Evolutionary conservation across 2,329 filamentous ascomycete genomes (phyloP), one percentile per base, ranked within the genome.

Genomic region (Davidsoniella eucalypti): DNA sequence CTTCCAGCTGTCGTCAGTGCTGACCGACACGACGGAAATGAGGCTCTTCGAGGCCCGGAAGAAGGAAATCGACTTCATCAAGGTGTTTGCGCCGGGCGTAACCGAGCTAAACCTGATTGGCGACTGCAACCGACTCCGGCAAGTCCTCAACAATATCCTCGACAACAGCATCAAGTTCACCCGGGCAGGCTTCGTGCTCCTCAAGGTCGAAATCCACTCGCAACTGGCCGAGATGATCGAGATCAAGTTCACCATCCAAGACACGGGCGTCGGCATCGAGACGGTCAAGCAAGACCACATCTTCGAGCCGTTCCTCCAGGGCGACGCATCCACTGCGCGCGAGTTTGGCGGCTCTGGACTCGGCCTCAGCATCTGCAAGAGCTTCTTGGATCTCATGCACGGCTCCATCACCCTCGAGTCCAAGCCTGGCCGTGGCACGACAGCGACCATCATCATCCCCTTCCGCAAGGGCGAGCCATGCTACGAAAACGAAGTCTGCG

Each of bases 1-100:
- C 54, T 90, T 88, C 57, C 85, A 80, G 25, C 67, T 87, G 2
- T 80, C 79, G 0, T 70, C 85, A 1, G 77, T 87, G 10, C 75
- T 88, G 5, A 73, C 80, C 44, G 87, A 93, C 60, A 84, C 92
- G 17, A 83, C 79, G 48, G 87, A 87, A 61, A 92, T 93, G 85
- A 75, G 93, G 56, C 79, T 82, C 40, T 93, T 93, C 57, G 86
- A 84, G 1, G 87, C 88, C 1, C 76, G 84, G 57, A 76, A 84
- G 29, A 86, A 93, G 59, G 83, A 84, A 40, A 68, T 94, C 3
- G 77, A 76, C 7, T 88, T 87, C 59, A 70, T 75, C 38, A 77
- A 73, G 25, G 74, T 82, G 43, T 75, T 86, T 48, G 72, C 77
- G 5, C 66, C 70, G 1, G 73, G 79, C 41, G 74, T 84, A 6